These are phyloP conservation scores for Nitzschia putrida DNA, from an alignment of 108 stramenopile species.

Conservation along the genomic window DNA sequence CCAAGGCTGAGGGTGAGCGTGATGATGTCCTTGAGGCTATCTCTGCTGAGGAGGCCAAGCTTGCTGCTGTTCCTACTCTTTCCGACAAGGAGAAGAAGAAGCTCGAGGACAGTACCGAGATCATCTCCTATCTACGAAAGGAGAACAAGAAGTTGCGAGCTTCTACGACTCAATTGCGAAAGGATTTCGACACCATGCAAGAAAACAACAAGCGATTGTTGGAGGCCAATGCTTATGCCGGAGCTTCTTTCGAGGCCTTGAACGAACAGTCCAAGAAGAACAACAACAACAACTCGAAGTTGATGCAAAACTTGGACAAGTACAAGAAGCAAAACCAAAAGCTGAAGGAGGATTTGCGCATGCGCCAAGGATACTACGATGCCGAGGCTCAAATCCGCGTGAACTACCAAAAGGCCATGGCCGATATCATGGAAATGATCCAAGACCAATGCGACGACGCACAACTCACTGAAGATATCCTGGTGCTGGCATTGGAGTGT, in stretches of 20 bases:
- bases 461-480: slow-evolving; percentile 66
- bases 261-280: slow-evolving; percentile 66
- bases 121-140: slow-evolving; percentile 56
- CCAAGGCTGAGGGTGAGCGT: slow-evolving; percentile 25
- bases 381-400: slow-evolving; percentile 67
- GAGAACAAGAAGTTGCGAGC: slow-evolving; percentile 58
- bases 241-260: slow-evolving; percentile 62
- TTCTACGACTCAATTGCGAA: slow-evolving; percentile 37
- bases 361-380: slow-evolving; percentile 67
- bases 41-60: slow-evolving; percentile 47
- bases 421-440: slow-evolving; percentile 59
- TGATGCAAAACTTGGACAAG: slow-evolving; percentile 48
- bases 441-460: slow-evolving; percentile 65
- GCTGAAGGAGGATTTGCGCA: slow-evolving; percentile 72
- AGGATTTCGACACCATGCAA: slow-evolving; percentile 56
- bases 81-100: slow-evolving; percentile 54
- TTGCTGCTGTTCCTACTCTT: slow-evolving; percentile 35
- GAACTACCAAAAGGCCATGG: slow-evolving; percentile 65
- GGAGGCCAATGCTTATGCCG: slow-evolving; percentile 66
- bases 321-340: slow-evolving; percentile 53
- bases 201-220: slow-evolving; percentile 59
- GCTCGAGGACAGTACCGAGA: slow-evolving; percentile 45
- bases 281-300: slow-evolving; percentile 52
- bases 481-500: slow-evolving; percentile 56
- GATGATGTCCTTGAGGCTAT: slow-evolving; percentile 40